Evolutionary conservation across 2,329 filamentous ascomycete species (phyloP).

Genomic region (Sclerotinia minor): DNA sequence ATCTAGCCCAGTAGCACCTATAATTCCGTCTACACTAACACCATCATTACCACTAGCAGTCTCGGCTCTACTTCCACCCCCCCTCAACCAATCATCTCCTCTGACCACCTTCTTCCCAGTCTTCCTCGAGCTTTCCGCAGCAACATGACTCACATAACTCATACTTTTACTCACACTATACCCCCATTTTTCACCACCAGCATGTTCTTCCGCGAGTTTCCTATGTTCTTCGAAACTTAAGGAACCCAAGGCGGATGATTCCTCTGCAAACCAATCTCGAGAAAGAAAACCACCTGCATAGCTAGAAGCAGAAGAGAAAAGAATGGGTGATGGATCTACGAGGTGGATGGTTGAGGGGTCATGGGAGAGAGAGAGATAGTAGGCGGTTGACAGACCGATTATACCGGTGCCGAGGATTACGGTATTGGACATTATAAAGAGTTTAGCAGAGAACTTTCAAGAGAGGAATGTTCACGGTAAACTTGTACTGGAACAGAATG

Average conservation of each 20-base stretch:
- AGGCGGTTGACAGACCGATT: constrained; percentile 70
- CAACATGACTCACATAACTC: constrained; percentile 49
- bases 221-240: constrained; percentile 69
- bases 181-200: constrained; percentile 49
- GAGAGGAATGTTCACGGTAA: background rate
- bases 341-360: constrained; percentile 54
- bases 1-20: constrained; percentile 25
- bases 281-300: constrained; percentile 71
- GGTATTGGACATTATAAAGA: constrained; percentile 35
- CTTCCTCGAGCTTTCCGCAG: constrained; percentile 27
- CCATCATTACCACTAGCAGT: constrained; percentile 55
- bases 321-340: constrained; percentile 55
- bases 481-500: background rate
- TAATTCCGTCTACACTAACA: constrained; percentile 44
- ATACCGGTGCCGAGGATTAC: constrained; percentile 70
- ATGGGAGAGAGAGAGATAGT: constrained; percentile 60
- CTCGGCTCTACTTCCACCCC: constrained; percentile 48
- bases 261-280: constrained; percentile 40
- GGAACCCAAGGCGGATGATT: constrained; percentile 58
- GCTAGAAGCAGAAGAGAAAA: constrained; percentile 74
- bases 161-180: constrained; percentile 57
- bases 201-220: constrained; percentile 29
- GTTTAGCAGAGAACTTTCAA: background rate
- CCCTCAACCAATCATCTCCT: constrained; percentile 66
- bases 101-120: constrained; percentile 45